A percentile compares a stretch with the other conserved stretches of the same genome.
Conservation (phyloP, 768 basidiomycete genomes). For the Trametes gibbosa region DNA sequence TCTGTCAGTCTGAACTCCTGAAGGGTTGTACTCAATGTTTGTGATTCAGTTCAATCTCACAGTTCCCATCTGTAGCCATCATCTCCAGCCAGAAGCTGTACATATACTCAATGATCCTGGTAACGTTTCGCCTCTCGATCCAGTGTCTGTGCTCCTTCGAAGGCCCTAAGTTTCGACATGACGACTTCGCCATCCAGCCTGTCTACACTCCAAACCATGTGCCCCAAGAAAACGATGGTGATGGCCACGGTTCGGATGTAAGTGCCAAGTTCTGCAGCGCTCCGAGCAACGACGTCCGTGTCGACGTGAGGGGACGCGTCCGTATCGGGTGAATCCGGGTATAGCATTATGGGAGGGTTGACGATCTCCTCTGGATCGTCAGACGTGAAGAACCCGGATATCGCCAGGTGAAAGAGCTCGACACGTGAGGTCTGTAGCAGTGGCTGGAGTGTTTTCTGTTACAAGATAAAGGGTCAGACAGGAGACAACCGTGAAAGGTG, state of each 20-base stretch:
- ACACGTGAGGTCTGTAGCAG: not conserved
- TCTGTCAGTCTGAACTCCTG: too few species aligned
- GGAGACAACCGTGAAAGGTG: too few species aligned
- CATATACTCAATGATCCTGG: not conserved
- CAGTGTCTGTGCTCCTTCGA: not conserved
- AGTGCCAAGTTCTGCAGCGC: not conserved
- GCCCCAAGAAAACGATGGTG: not conserved
- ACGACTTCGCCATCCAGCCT: not conserved
- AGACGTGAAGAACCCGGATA: not conserved
- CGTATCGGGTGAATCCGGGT: not conserved
- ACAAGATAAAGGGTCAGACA: too few species aligned
- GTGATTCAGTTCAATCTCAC: too few species aligned
- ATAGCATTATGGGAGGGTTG: not conserved
- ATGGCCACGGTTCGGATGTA: not conserved
- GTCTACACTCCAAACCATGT: not conserved
- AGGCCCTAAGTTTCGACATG: not conserved
- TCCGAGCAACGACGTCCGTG: not conserved
- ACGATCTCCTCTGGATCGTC: not conserved
- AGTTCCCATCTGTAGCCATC: not conserved
- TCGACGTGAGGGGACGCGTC: not conserved
- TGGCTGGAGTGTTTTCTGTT: not conserved
- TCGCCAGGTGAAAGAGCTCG: not conserved
- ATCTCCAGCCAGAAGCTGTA: not conserved
- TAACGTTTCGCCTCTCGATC: not conserved
- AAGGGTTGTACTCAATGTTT: too few species aligned